Evolutionary conservation across 1,284 basidiomycete species (phyloP).

Genomic region (Pseudozyma flocculosa): DNA sequence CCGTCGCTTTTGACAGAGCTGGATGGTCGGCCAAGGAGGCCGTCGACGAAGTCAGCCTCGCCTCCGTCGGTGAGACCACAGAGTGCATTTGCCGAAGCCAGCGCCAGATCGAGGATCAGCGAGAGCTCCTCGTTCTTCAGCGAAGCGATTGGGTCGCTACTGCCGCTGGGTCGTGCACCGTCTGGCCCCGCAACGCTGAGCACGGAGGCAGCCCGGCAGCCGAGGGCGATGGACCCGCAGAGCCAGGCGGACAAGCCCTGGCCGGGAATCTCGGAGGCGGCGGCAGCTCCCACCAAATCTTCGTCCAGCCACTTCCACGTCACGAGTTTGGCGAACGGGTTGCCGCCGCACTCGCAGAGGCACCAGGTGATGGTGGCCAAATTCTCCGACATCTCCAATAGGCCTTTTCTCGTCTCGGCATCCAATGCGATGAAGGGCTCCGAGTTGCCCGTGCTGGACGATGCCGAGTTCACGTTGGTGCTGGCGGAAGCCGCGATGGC

Average conservation of each 20-base stretch:
- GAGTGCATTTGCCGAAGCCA: slow-evolving; percentile 37
- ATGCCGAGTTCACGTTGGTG: background rate
- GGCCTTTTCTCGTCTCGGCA: slow-evolving; percentile 27
- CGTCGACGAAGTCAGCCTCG: slow-evolving; percentile 30
- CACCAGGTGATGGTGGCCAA: slow-evolving; percentile 41
- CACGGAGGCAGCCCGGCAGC: slow-evolving; percentile 18
- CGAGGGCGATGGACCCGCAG: slow-evolving; percentile 29
- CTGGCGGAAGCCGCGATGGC: slow-evolving; percentile 5
- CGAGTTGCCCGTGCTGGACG: background rate
- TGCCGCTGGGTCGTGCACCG: slow-evolving; percentile 15
- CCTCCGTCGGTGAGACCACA: slow-evolving; percentile 41
- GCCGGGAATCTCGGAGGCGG: slow-evolving; percentile 18
- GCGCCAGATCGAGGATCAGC: slow-evolving; percentile 24
- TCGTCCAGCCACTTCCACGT: slow-evolving; percentile 34
- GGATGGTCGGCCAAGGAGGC: slow-evolving; percentile 13
- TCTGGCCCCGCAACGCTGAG: slow-evolving; percentile 16
- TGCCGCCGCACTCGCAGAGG: slow-evolving; percentile 40
- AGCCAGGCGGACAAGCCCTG: slow-evolving; percentile 37
- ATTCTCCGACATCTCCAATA: slow-evolving; percentile 42
- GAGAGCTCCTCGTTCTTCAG: slow-evolving; percentile 34
- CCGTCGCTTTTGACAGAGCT: too few relatives aligned
- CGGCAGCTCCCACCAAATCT: slow-evolving; percentile 11
- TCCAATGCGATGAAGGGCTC: slow-evolving; percentile 35
- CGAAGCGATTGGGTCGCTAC: slow-evolving; percentile 9
- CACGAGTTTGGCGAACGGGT: slow-evolving; percentile 30